A percentile compares a stretch with the other conserved stretches of the same genome.
Conservation (phyloP, 2,329 filamentous ascomycete species). For the Sclerotiophoma versabilis region DNA sequence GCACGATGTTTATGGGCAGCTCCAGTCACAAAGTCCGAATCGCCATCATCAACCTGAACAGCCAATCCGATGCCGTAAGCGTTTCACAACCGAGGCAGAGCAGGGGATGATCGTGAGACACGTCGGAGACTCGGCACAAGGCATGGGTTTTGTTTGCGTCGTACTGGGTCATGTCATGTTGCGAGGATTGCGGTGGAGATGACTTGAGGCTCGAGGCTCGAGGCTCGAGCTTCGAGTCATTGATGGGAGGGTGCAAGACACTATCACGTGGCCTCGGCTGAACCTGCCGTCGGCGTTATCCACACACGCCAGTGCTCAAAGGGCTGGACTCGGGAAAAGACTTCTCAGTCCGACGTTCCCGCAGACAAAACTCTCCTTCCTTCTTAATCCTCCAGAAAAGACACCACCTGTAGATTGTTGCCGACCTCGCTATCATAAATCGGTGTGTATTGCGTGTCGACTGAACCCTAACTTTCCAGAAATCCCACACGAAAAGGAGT, state of each 20-base stretch:
- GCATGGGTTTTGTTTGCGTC: not conserved
- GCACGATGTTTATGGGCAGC: conserved; percentile 12
- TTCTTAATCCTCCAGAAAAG: not conserved
- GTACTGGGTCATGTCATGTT: not conserved
- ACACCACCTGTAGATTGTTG: not conserved
- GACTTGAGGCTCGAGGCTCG: not conserved
- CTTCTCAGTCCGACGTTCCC: conserved; percentile 11
- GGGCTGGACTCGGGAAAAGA: conserved; percentile 12
- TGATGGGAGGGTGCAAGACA: not conserved
- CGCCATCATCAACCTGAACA: conserved; percentile 14
- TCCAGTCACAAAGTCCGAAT: conserved; percentile 26
- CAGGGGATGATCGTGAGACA: conserved; percentile 36
- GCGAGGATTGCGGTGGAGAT: not conserved
- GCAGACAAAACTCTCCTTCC: not conserved
- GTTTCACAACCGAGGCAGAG: conserved; percentile 34
- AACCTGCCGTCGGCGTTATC: conserved; percentile 8
- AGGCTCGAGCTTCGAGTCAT: not conserved
- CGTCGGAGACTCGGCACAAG: conserved; percentile 13
- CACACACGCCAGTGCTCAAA: conserved; percentile 1
- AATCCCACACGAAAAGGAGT: not conserved
- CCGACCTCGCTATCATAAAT: conserved; percentile 4
- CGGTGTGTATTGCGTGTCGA: conserved; percentile 19
- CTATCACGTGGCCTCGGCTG: conserved; percentile 12
- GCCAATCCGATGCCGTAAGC: conserved; percentile 24
- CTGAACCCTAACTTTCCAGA: conserved; percentile 15